Evolutionary conservation across 1,284 basidiomycete genomes (phyloP), one percentile per base, ranked within the genome.

Genomic region (Pholiota adiposa): DNA sequence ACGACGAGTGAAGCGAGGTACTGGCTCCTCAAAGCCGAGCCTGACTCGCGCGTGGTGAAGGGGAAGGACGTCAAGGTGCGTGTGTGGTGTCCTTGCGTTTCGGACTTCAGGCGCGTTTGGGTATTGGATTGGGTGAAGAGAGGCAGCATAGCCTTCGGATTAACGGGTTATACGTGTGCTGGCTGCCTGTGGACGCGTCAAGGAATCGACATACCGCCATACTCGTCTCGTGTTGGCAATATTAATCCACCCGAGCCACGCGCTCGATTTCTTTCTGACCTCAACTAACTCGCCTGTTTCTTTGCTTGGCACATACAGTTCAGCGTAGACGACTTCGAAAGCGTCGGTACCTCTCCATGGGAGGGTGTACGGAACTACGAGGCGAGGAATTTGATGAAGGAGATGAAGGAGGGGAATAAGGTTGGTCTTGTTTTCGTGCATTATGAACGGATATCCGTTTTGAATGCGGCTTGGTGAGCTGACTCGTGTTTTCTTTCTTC

Each of bases 11-110:
- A 38, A 14, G 11, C 63, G 19, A 78, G 72, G 51, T 81, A 81
- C 72, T 96, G 94, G 93, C 82, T 97, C 19, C 87, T 96, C 81
- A 97, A 97, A 75, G 94, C 94, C 6, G 94, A 96, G 75, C 94
- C 94, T 21, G 90, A 96, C 67, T 88, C 91, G 33, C 86, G 94
- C 57, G 75, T 96, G 48, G 92, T 93, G 36, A 96, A 94, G 70
- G 94, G 93, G 36, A 94, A 92, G 71, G 93, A 96, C 69, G 92
- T 96, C 66, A 94, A 94, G 83, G 94, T 90, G 66, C 54, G 78
- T 65, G 18, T 44, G 36, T 61, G 36, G 58, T 58, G 51, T 14
- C 53, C 53, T 43, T 43, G 18, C 4, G 51, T 7, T 4, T 25
- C 34, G 33, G 4, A 4, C 36, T 7, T 46, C 7, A 7, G 29